Evolutionary conservation across 306 rosid species (phyloP), one percentile per base, ranked within the genome.

Genomic region (Rosa persica): DNA sequence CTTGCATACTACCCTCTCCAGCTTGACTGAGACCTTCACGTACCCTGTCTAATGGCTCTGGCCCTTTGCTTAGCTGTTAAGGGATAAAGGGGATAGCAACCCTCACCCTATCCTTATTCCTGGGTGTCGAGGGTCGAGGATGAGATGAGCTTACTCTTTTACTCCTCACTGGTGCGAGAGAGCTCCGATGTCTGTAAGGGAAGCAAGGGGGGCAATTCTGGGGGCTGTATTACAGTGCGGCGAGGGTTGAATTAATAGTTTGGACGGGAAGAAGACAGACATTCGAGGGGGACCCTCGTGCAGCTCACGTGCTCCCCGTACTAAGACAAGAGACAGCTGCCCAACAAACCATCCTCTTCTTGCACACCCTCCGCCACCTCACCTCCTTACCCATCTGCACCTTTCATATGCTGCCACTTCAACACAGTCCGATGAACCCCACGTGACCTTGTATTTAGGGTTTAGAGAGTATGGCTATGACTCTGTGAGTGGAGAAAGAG

Each of bases 281-380:
- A 87, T 84, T 89, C 79, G 73, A 77, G 81, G 72, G 80, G 90
- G 86, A 67, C 83, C 91, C 80, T 48, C 83, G 82, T 85, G 87
- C 82, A 58, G 73, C 82, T 86, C 81, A 89, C 88, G 93, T 84
- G 85, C 78, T 65, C 76, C 57, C 81, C 12, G 52, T 64, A 76
- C 80, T 49, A 47, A 75, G 85, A 69, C 80, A 83, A 83, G 71
- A 57, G 85, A 84, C 85, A 83, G 78, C 78, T 83, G 82, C 86
- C 83, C 83, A 83, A 84, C 89, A 88, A 80, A 79, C 75, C 74
- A 51, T 61, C 57, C 75, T 65, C 78, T 76, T 74, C 36, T 30
- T 30, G 36, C 36, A 30, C 36, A 30, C 36, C 76, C 34, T 5
- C 57, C 75, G 30, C 86, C 84, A 77, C 83, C 81, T 48, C 39